Conservation (phyloP, 2,329 filamentous ascomycete genomes). For the Fusarium sp. region DNA sequence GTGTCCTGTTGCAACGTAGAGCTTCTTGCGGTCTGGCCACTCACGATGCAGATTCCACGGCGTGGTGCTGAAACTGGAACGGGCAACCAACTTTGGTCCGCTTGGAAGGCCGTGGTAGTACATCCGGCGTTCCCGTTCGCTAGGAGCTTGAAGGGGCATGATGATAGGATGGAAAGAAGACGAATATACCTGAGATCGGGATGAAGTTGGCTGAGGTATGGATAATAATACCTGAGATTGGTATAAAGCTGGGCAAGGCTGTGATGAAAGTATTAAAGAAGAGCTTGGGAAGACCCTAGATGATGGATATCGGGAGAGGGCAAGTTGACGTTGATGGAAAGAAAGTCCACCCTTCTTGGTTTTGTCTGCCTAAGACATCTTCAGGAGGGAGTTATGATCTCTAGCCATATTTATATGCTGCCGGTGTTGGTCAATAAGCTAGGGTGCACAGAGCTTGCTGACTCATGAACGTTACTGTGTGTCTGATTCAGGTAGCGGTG, state of each 20-base stretch:
- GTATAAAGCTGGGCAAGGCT: too few relatives aligned
- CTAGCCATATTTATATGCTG: neutral
- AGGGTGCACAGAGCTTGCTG: too few relatives aligned
- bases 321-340: too few relatives aligned
- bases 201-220: too few relatives aligned
- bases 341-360: too few relatives aligned
- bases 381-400: neutral
- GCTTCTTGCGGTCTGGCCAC: neutral
- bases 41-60: accelerated
- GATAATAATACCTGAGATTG: too few relatives aligned
- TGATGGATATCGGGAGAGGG: too few relatives aligned
- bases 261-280: too few relatives aligned
- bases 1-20: neutral
- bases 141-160: neutral
- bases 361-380: neutral
- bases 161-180: too few relatives aligned
- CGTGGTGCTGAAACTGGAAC: neutral
- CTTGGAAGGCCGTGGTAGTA: neutral
- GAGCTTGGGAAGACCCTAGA: too few relatives aligned
- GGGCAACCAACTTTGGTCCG: neutral
- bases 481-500: neutral
- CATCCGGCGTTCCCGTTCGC: accelerated
- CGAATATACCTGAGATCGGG: too few relatives aligned
- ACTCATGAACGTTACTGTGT: neutral
- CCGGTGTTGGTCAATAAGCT: too few relatives aligned